These are phyloP conservation scores for Phytophthora vignae DNA, from an alignment of 352 stramenopile species.

Conservation along the genomic window DNA sequence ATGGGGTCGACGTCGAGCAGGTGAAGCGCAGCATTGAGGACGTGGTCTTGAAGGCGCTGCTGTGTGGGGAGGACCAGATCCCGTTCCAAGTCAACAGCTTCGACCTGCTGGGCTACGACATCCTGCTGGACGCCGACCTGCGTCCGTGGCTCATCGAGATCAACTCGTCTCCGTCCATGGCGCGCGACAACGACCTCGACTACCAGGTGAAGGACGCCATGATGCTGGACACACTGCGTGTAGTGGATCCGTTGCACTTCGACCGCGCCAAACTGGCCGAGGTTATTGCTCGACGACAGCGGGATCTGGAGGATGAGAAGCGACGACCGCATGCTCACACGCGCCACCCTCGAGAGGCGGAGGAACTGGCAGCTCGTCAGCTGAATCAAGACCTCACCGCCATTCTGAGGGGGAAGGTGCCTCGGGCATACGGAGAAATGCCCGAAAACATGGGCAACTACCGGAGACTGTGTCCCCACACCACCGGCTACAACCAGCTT, in stretches of 20 bases:
- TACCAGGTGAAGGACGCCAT: slow-evolving; percentile 91
- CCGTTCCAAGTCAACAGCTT: slow-evolving; percentile 93
- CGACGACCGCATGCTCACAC: slow-evolving; percentile 65
- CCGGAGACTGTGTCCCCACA: slow-evolving; percentile 67
- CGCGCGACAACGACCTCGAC: slow-evolving; percentile 88
- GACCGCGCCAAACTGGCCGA: slow-evolving; percentile 76
- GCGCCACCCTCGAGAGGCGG: slow-evolving; percentile 57
- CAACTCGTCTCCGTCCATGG: slow-evolving; percentile 95
- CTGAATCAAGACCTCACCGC: slow-evolving; percentile 79
- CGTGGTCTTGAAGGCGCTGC: slow-evolving; percentile 90
- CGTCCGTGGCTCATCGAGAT: slow-evolving; percentile 97
- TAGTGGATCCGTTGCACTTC: slow-evolving; percentile 88
- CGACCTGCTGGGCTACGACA: slow-evolving; percentile 96
- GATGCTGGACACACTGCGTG: slow-evolving; percentile 87
- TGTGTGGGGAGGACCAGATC: slow-evolving; percentile 91
- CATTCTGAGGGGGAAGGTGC: slow-evolving; percentile 65
- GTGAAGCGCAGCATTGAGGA: slow-evolving; percentile 78
- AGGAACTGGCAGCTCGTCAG: slow-evolving; percentile 53
- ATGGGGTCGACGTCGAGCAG: slow-evolving; percentile 69
- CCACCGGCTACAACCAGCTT: slow-evolving; percentile 76
- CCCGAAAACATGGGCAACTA: slow-evolving; percentile 70
- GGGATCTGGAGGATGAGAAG: slow-evolving; percentile 62
- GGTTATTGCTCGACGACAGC: slow-evolving; percentile 69
- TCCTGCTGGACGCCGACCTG: slow-evolving; percentile 92
- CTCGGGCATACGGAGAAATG: slow-evolving; percentile 69